These are phyloP conservation scores for Aphanomyces astaci DNA, from an alignment of 352 stramenopile genomes.

Conservation along the genomic window DNA sequence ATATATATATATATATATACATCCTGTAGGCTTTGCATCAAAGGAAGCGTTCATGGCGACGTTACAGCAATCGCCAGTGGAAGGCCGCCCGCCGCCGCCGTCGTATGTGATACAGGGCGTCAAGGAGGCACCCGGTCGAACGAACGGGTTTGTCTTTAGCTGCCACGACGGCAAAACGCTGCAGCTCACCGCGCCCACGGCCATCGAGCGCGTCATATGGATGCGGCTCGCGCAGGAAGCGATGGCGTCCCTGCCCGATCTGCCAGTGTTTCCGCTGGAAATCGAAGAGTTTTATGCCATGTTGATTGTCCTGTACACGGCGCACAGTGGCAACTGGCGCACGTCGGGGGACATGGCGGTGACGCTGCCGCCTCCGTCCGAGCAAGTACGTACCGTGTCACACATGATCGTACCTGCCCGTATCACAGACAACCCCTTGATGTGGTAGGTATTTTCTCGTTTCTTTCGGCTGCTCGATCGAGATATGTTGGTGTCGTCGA, in stretches of 20 bases:
- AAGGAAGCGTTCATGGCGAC: constrained; percentile 79
- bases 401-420: too few species aligned
- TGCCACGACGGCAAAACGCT: constrained; percentile 82
- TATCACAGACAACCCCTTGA: background rate
- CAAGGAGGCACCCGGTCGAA: constrained; percentile 71
- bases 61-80: constrained; percentile 39
- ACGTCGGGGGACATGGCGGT: constrained; percentile 84
- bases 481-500: constrained; percentile 82
- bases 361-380: constrained; percentile 70
- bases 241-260: constrained; percentile 73
- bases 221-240: constrained; percentile 77
- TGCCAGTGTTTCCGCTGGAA: constrained; percentile 70
- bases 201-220: constrained; percentile 83
- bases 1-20: too few species aligned
- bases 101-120: constrained; percentile 68
- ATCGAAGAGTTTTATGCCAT: constrained; percentile 88
- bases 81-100: constrained; percentile 24
- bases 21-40: constrained; percentile 43
- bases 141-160: constrained; percentile 83
- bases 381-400: constrained; percentile 48
- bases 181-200: constrained; percentile 61
- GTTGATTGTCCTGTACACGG: constrained; percentile 80
- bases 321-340: constrained; percentile 65
- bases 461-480: constrained; percentile 83
- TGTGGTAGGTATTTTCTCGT: constrained; percentile 64